Percentiles rank a stretch among this genome's conserved stretches.
phyloP scores from a whole-genome alignment of 306 rosid species.

The Prunus armeniaca region DNA sequence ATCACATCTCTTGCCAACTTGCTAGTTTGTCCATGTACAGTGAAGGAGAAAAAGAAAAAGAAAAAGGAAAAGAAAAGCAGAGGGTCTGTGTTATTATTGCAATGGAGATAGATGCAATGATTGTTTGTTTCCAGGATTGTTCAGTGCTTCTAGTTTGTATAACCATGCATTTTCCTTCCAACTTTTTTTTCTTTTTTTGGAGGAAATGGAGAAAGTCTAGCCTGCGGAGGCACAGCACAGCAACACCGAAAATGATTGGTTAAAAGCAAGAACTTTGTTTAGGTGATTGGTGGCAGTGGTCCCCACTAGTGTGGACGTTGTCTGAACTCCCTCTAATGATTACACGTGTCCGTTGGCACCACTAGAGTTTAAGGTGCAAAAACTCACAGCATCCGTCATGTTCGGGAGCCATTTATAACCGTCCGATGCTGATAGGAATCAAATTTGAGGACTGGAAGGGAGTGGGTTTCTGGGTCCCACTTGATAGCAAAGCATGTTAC shows the following conservation, averaged over 20 bases:
- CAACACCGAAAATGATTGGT: slow-evolving; percentile 33
- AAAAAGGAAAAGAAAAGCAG: neutral
- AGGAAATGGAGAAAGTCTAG: neutral
- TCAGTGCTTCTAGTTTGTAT: neutral
- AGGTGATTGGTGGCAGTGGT: slow-evolving; percentile 29
- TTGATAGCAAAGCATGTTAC: slow-evolving; percentile 13
- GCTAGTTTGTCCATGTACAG: slow-evolving; percentile 6
- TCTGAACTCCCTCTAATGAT: slow-evolving; percentile 23
- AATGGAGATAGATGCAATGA: neutral
- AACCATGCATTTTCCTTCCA: neutral
- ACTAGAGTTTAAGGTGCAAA: neutral
- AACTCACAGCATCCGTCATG: neutral
- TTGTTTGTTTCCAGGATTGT: neutral
- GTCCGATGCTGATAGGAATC: slow-evolving; percentile 31
- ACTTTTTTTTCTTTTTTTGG: accelerated
- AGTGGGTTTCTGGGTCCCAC: slow-evolving; percentile 6
- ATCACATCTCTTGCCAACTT: neutral
- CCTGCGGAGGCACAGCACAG: neutral
- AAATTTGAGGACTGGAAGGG: neutral
- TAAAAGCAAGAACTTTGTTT: slow-evolving; percentile 18
- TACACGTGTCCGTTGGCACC: slow-evolving; percentile 27
- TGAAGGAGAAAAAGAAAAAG: neutral
- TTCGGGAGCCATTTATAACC: neutral
- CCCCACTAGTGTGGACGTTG: slow-evolving; percentile 24
- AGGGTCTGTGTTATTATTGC: neutral